These are phyloP conservation scores for Debaryomycetaceae sp. DNA, from an alignment of 1,139 yeast species.

Conservation along the genomic window DNA sequence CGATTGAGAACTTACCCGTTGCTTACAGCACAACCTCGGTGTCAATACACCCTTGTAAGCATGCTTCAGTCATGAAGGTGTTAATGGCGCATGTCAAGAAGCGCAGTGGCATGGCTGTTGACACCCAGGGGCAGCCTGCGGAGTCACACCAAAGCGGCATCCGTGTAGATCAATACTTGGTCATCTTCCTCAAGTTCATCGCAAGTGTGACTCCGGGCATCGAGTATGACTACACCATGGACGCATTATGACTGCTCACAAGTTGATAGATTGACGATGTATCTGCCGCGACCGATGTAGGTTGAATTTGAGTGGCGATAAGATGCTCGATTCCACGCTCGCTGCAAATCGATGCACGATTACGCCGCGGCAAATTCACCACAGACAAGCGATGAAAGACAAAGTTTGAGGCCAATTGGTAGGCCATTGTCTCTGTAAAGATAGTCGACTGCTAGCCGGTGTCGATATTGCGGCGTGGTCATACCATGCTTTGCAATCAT, in stretches of 20 bases:
- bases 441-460: too few relatives aligned
- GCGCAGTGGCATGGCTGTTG: slow-evolving; percentile 31
- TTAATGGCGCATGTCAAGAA: slow-evolving; percentile 56
- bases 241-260: slow-evolving; percentile 68
- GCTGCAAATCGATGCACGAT: too few relatives aligned
- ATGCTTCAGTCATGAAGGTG: slow-evolving; percentile 89
- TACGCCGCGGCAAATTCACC: too few relatives aligned
- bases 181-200: slow-evolving; percentile 86
- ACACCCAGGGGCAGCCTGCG: slow-evolving; percentile 13
- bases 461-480: too few relatives aligned
- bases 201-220: slow-evolving; percentile 98
- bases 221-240: slow-evolving; percentile 96
- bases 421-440: too few relatives aligned
- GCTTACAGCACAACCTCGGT: slow-evolving; percentile 74
- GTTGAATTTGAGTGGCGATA: too few relatives aligned
- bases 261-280: too few relatives aligned
- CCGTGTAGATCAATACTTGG: slow-evolving; percentile 85
- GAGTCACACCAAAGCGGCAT: slow-evolving; percentile 33
- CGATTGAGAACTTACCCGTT: slow-evolving; percentile 91
- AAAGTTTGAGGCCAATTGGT: too few relatives aligned
- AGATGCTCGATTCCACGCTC: too few relatives aligned
- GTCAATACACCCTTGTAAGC: slow-evolving; percentile 95
- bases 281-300: too few relatives aligned
- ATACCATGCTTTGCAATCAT: too few relatives aligned
- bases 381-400: too few relatives aligned